A percentile compares a stretch with the other conserved stretches of the same genome.
Evolutionary conservation across 2,329 filamentous ascomycete genomes (phyloP).

Genomic region (Calonectria montana): DNA sequence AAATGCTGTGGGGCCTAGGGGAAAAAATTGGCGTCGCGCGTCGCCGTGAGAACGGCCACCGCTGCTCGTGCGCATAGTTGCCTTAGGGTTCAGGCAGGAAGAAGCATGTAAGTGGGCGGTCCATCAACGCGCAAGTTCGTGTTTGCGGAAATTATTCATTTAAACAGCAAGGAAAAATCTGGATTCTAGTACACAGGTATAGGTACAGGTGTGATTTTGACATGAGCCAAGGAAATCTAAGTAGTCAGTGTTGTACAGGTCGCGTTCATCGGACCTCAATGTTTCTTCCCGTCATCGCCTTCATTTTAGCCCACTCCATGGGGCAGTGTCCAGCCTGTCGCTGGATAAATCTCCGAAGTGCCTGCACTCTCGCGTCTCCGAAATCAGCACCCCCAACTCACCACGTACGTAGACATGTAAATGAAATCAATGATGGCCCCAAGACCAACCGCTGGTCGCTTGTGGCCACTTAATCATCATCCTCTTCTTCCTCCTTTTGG

Average conservation of each 20-base stretch:
- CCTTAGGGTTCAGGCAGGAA: constrained; percentile 35
- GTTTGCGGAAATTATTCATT: neutral
- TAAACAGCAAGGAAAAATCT: neutral
- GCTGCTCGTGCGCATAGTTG: constrained; percentile 28
- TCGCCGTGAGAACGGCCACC: constrained; percentile 20
- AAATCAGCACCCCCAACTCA: neutral
- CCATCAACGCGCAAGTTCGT: neutral
- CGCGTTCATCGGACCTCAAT: constrained; percentile 23
- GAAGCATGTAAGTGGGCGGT: neutral
- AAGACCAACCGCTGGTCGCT: neutral
- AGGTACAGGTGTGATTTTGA: constrained; percentile 29
- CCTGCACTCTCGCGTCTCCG: neutral
- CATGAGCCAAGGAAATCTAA: constrained; percentile 39
- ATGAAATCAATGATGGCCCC: neutral
- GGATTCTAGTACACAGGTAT: constrained; percentile 23
- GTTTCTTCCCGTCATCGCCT: constrained; percentile 5
- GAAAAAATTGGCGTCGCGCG: constrained; percentile 41
- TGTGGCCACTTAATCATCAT: constrained; percentile 23
- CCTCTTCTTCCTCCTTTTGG: constrained; percentile 53
- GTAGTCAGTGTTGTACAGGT: constrained; percentile 36
- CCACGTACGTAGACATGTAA: neutral
- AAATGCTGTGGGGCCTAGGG: constrained; percentile 42
- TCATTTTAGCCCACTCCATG: constrained; percentile 20
- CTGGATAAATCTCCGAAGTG: neutral
- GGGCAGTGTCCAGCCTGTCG: constrained; percentile 14